Base-by-base conservation (phyloP, 768 basidiomycete genomes). In the Xerocomus spinulosus region DNA sequence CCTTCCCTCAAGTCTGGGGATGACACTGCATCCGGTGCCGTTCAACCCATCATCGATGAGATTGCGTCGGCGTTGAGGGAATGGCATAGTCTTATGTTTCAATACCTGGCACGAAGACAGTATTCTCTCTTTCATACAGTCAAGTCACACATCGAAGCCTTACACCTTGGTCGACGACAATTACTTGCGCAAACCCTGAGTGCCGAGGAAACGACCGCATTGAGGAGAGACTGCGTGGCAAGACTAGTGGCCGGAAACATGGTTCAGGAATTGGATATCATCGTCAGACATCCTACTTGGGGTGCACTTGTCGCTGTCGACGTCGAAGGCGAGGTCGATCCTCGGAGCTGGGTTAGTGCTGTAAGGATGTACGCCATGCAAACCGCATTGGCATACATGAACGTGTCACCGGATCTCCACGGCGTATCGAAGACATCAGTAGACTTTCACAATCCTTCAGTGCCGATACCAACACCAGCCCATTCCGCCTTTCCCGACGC, bases 1-100 rank as follows among this genome's bases (percentile, higher is more conserved):
- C 95, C 95, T 6, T 90, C 87, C n/a, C 78, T 97, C 40, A 94
- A 93, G 53, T 90, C 92, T 9, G 92, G 91, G 30, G 95, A 96
- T 62, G 94, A 97, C 57, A 98, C 95, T 2, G 76, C 80, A 4
- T 84, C 86, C 0, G 95, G 95, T 9, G 74, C 76, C 18, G 71
- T 67, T 3, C 93, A 96, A 61, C 95, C 95, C 9, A 85, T 98
- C 61, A 82, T 98, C 42, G 95, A 98, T 68, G 95, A 98, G 72
- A 95, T 98, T 55, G 91, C 95, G 0, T 95, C 92, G 8, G 94
- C 95, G 0, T 71, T 98, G 36, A 83, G 95, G 32, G 95, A 98
- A 79, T 98, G 94, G 93, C 87, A 95, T 60, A 80, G 81, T 29
- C 73, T 92, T 43, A 86, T 97, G 78, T 93, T 92, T 61, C 85